Base-by-base conservation (phyloP, 2,329 filamentous ascomycete genomes). In the Gyromitra esculenta region DNA sequence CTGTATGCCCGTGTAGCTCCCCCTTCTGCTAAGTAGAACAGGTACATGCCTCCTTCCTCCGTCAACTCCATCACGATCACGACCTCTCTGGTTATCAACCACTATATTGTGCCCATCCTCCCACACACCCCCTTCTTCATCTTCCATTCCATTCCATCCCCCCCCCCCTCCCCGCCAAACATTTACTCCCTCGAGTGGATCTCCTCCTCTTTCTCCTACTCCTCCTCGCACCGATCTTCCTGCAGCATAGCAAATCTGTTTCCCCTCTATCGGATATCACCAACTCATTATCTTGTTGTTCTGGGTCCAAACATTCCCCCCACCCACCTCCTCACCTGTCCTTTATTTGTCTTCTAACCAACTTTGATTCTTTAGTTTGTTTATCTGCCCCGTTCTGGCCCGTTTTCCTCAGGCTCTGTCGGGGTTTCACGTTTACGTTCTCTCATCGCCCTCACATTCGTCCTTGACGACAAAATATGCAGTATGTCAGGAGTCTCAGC, bases 401-500 rank as follows among this genome's bases (percentile, higher is more conserved):
- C 21, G 18, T 35, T 15, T 50, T 60, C 18, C 74, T 54, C 15
- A 31, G 59, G 43, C 31, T 76, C 43, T 69, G 64, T 66, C 74
- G 35, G 68, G 64, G 67, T 73, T 76, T 2, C 25, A 31, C 25
- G 25, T 31, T 31, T 31, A 3, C 25, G 25, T 65, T 72, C 50
- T 52, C 72, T 71, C 65, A 31, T 31, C 68, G 37, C 43, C 76
- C 31, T 35, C 54, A 74, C 15, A 15, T 31, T 77, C 74, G 21
- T 37, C 62, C 62, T 67, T 52, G 13, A 48, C 50, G 21, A 35
- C 39, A 81, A 82, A 86, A 84, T 78, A 98, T 98, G 96, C 94
- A 98, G 87, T 98, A 98, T 92, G 94, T 98, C 81, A 90, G 96
- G 81, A 97, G 94, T 82, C 89, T 98, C 81, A 96, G 93, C 84